These are phyloP conservation scores for Polygonum aviculare DNA, from an alignment of 148 eudicot genomes.

Conservation along the genomic window DNA sequence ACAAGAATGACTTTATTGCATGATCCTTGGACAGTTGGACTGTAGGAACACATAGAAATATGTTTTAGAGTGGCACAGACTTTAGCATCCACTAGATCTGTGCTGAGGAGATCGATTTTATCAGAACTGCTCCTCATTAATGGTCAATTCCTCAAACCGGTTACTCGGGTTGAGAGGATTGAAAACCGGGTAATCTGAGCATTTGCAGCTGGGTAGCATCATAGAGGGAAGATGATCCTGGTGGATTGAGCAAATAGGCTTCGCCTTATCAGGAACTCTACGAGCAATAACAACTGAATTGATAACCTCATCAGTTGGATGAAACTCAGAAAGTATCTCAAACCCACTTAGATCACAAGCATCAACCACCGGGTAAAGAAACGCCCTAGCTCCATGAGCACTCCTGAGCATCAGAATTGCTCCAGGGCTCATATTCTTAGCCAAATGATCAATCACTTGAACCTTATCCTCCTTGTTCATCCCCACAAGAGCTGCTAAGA, in stretches of 20 bases:
- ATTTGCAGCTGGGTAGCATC: conserved; percentile 53
- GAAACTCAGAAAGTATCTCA: conserved; percentile 59
- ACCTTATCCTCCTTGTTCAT: conserved; percentile 65
- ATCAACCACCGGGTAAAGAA: conserved; percentile 81
- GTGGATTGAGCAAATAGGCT: conserved; percentile 12
- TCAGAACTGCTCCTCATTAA: conserved; percentile 36
- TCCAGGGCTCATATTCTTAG: conserved; percentile 67
- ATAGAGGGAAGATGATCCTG: conserved; percentile 26
- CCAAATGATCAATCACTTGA: conserved; percentile 57
- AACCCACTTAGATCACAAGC: conserved; percentile 66
- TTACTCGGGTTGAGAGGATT: conserved; percentile 41
- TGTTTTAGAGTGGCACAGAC: neutral
- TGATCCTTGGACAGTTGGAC: neutral
- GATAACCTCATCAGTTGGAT: conserved; percentile 84
- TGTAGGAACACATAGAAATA: neutral
- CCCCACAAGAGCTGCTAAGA: conserved; percentile 93
- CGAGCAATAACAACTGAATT: conserved; percentile 82
- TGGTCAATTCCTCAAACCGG: conserved; percentile 52
- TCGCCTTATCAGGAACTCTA: conserved; percentile 16
- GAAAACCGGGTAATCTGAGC: conserved; percentile 47
- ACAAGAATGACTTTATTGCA: conserved; percentile 5
- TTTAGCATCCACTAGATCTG: neutral
- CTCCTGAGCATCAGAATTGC: conserved; percentile 80
- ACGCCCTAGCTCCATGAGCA: conserved; percentile 90
- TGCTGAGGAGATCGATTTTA: neutral